A percentile compares a stretch with the other conserved stretches of the same genome.
phyloP scores from a whole-genome alignment of 169 alveolate genomes.

The Prorocentrum cordatum region DNA sequence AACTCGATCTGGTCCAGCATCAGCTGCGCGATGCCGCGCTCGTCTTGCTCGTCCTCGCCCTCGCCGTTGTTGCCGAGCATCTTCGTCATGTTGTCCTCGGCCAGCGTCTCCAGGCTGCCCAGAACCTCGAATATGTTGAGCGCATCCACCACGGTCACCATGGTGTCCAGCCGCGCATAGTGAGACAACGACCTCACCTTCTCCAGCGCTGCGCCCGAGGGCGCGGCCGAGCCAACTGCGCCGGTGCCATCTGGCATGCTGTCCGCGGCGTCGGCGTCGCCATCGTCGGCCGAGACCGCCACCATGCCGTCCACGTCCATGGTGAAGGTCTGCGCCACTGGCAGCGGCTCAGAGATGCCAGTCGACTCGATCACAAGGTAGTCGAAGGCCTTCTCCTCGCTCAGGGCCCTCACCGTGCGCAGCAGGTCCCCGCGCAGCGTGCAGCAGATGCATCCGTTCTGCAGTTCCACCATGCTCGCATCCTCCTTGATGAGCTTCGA shows the following conservation, averaged over 20 bases:
- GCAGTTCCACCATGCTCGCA: constrained; percentile 19
- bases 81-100: constrained; percentile 18
- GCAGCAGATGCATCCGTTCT: constrained; percentile 59
- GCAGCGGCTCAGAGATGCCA: constrained; percentile 44
- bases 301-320: constrained; percentile 3
- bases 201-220: neutral
- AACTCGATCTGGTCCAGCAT: constrained; percentile 38
- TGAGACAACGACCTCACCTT: neutral
- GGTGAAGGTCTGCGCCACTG: constrained; percentile 29
- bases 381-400: constrained; percentile 28
- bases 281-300: neutral
- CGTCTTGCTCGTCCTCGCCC: neutral
- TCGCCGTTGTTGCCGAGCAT: constrained; percentile 18
- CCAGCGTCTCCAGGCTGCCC: constrained; percentile 5
- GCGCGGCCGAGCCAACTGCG: no score
- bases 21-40: constrained; percentile 23
- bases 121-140: constrained; percentile 9
- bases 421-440: constrained; percentile 30
- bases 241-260: neutral
- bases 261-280: neutral
- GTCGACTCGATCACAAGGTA: constrained; percentile 38
- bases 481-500: constrained; percentile 9
- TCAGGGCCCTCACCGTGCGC: constrained; percentile 1
- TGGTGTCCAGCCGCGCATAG: constrained; percentile 39
- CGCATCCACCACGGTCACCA: constrained; percentile 55